Evolutionary conservation across 176 grass and related monocot genomes (phyloP), one percentile per base, ranked within the genome.

Genomic region (Oryza meyeriana): DNA sequence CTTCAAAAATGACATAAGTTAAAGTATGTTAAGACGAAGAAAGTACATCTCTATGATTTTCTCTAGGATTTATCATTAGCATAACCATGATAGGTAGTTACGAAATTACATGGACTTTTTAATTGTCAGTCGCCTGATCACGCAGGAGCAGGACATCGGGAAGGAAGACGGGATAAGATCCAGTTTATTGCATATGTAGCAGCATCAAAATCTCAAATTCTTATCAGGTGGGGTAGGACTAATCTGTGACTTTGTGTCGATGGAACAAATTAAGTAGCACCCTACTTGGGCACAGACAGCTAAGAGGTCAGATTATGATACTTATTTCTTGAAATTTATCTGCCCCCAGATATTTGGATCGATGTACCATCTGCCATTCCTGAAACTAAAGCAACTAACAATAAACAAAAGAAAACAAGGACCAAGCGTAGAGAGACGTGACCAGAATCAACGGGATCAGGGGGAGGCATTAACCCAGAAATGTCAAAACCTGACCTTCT

Each of bases 381-480:
- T 8, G 12, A 29, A 41, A 30, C 29, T 34, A 38, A 61, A 44
- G 50, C 36, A 57, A 71, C 20, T 81, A 71, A 22, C 20, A 5
- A 81, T 39, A 81, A 41, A 33, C 38, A 61, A 39, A 18, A 40
- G 48, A 52, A 59, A 59, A 13, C 14, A 42, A 70, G 24, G 66
- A 81, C 33, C n/a, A 58, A 40, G 65, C 28, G 1, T 5, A 4
- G 32, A 59, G n/a, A 69, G 16, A 42, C 33, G 25, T 61, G 67
- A 9, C 66, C 66, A 71, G 66, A 61, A 22, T 30, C 29, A 41
- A 39, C 50, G 10, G 25, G 71, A 81, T 10, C 66, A 71, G 6
- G 50, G 79, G 79, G 79, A 81, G 79, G 48, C 32, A 22, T 71
- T n/a, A 42, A 32, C 79, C 69, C 26, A 14, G 10, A 40, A 0